Conservation (phyloP, 2,329 filamentous ascomycete genomes). For the Aschersonia sp. region DNA sequence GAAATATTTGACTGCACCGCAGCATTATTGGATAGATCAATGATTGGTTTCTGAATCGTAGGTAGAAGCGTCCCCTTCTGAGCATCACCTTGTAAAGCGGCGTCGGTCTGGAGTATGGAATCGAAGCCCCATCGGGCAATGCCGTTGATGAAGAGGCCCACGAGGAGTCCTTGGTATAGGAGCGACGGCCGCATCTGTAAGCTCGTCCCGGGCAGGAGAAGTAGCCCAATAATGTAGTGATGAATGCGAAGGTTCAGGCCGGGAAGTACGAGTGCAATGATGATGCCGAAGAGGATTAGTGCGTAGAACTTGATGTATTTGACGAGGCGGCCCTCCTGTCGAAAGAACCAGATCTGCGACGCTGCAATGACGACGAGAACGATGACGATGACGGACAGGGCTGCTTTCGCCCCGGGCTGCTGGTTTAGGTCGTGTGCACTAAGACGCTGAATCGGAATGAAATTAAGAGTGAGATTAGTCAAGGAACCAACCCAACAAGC, state of each 20-base stretch:
- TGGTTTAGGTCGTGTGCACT: conserved; percentile 78
- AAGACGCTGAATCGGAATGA: conserved; percentile 87
- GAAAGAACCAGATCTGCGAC: conserved; percentile 74
- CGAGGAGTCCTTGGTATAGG: conserved; percentile 75
- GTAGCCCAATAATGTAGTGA: conserved; percentile 81
- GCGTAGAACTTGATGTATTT: conserved; percentile 67
- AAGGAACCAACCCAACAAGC: conserved; percentile 82
- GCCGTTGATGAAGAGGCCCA: conserved; percentile 90
- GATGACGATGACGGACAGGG: conserved; percentile 64
- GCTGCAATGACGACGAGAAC: conserved; percentile 53
- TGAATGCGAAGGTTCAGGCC: conserved; percentile 77
- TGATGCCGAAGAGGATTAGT: conserved; percentile 49
- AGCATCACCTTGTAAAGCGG: conserved; percentile 54
- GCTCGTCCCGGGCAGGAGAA: conserved; percentile 76
- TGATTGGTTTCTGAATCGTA: conserved; percentile 29
- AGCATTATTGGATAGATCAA: conserved; percentile 24
- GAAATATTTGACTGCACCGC: conserved; percentile 47
- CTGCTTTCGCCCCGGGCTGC: conserved; percentile 78
- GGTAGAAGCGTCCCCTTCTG: conserved; percentile 49
- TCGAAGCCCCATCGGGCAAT: conserved; percentile 92
- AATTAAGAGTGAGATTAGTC: conserved; percentile 89
- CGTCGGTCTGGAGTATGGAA: conserved; percentile 70
- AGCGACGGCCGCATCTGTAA: conserved; percentile 78
- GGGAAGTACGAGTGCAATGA: conserved; percentile 59
- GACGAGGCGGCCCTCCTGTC: conserved; percentile 68